Percentiles rank a stretch among this genome's conserved stretches.
phyloP scores from a whole-genome alignment of 2,329 filamentous ascomycete genomes.

The Rachicladosporium sp. region DNA sequence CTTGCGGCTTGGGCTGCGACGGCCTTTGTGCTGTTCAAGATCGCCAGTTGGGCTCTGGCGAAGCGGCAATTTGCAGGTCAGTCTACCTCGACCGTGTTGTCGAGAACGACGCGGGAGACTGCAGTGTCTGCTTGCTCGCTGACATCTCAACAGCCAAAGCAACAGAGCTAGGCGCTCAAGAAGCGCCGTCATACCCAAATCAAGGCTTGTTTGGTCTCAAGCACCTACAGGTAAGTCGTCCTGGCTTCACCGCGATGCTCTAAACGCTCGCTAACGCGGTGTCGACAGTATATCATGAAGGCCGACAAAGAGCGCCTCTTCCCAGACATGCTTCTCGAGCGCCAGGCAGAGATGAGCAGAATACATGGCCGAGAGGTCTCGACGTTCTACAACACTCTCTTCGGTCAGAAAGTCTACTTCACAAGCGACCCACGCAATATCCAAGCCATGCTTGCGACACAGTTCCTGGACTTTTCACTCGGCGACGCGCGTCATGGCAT shows the following conservation, averaged over 20 bases:
- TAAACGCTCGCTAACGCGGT: too few species aligned
- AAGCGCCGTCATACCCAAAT: constrained; percentile 12
- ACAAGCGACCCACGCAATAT: constrained; percentile 25
- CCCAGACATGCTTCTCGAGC: constrained; percentile 17
- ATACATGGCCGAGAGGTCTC: constrained; percentile 14
- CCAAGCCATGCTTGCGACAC: constrained; percentile 22
- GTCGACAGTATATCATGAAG: constrained; percentile 7
- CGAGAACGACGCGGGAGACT: background rate
- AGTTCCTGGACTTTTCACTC: constrained; percentile 19
- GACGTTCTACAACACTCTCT: constrained; percentile 14
- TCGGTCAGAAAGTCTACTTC: constrained; percentile 17
- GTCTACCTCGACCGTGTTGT: background rate
- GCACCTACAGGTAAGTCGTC: constrained; percentile 10
- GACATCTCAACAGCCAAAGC: constrained; percentile 10
- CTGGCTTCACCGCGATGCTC: too few species aligned
- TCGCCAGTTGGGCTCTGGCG: constrained; percentile 8
- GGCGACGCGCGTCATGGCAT: constrained; percentile 17
- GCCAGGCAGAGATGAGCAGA: constrained; percentile 14
- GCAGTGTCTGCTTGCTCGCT: background rate
- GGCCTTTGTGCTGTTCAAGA: constrained; percentile 14
- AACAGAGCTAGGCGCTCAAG: constrained; percentile 14
- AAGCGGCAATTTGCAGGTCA: constrained; percentile 3
- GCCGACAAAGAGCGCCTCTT: constrained; percentile 17
- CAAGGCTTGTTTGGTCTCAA: constrained; percentile 19
- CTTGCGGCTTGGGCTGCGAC: constrained; percentile 13